Base-by-base conservation (phyloP, 768 basidiomycete species). In the Boletus huronensis region DNA sequence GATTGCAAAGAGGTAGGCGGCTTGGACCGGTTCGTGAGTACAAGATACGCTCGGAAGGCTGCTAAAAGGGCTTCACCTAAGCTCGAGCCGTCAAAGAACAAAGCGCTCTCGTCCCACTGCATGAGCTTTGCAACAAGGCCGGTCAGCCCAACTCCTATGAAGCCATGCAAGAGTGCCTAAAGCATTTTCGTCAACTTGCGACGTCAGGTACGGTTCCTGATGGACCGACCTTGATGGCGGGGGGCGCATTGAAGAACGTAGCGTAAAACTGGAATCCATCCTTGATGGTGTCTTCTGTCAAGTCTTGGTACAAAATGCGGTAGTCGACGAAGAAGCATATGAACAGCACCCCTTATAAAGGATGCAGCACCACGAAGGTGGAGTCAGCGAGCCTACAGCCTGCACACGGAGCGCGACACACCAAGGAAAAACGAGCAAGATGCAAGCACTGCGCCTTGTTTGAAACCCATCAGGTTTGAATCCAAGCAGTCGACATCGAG, bases 31-130 rank as follows among this genome's bases (percentile, higher is more conserved):
- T 36, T 13, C 45, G 62, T 69, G 39, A 70, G 61, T 29, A 50
- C 25, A 19, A 25, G 10, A 32, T 6, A 23, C 16, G 19, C 31
- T 40, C 35, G 16, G 23, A 54, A 34, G 10, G 6, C 21, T n/a
- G 16, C 4, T 5, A 35, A 52, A 39, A n/a, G 16, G 16, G 31
- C 14, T 83, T 62, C 60, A 94, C 94, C 91, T 55, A 96, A 72
- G 60, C 84, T 85, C 23, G 87, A 85, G 21, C 95, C 95, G 70
- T 98, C 95, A 70, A 98, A 98, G 76, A 91, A 94, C 74, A 95
- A 80, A 8, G 95, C 95, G 61, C 89, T 92, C 64, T 97, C 94
- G 65, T 87, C 85, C 92, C 93, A 97, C 57, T 77, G 81, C 70
- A 89, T 79, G 54, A 97, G 76, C 70, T 97, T 98, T 44, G 82